Evolutionary conservation across 1,139 yeast species (phyloP).

Genomic region (Torulaspora pretoriensis): DNA sequence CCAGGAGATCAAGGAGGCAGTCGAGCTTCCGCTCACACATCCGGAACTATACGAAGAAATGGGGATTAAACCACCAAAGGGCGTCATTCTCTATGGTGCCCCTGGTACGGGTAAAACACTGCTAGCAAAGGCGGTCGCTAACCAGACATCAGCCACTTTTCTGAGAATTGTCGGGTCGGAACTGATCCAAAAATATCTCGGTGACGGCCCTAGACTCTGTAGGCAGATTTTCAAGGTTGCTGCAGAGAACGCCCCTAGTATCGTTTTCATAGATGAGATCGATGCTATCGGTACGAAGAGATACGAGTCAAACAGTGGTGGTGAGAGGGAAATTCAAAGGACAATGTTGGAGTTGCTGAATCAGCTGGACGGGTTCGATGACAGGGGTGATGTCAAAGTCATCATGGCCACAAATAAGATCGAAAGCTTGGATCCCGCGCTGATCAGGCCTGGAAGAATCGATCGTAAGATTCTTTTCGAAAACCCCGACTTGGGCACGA

Average conservation of each 20-base stretch:
- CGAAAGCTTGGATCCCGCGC: conserved; percentile 93
- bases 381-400: conserved; percentile 96
- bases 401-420: conserved; percentile 98
- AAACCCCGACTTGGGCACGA: conserved; percentile 89
- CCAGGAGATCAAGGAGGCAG: conserved; percentile 97
- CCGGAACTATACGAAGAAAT: conserved; percentile 97
- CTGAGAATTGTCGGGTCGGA: conserved; percentile 96
- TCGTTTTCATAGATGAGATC: conserved; percentile 96
- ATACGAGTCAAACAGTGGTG: conserved; percentile 93
- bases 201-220: conserved; percentile 95
- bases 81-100: conserved; percentile 96
- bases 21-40: conserved; percentile 94
- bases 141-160: conserved; percentile 95
- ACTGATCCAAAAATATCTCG: conserved; percentile 91
- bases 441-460: conserved; percentile 97
- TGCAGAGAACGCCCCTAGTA: conserved; percentile 94
- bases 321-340: conserved; percentile 97
- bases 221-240: conserved; percentile 96
- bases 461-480: conserved; percentile 96
- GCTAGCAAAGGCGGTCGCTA: conserved; percentile 97
- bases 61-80: conserved; percentile 99
- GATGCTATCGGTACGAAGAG: conserved; percentile 99
- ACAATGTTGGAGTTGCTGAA: conserved; percentile 96
- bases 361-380: conserved; percentile 97
- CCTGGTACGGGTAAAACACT: conserved; percentile 99